Base-by-base conservation (phyloP, 352 stramenopile species). In the Phytophthora pistaciae region DNA sequence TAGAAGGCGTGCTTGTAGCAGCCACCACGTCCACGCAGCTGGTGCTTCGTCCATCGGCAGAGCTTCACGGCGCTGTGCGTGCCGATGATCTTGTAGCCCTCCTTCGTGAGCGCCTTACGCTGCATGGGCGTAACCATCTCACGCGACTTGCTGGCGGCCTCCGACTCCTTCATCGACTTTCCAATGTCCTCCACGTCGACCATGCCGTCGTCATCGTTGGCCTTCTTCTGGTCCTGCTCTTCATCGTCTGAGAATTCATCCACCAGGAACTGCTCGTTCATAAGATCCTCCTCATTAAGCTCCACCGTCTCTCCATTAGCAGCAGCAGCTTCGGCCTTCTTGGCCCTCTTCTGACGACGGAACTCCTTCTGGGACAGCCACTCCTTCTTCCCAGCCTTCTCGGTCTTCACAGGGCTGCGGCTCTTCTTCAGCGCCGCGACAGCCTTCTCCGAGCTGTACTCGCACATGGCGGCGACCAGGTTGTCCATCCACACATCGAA, bases 1-100 rank as follows among this genome's bases (percentile, higher is more conserved):
- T 99, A 99, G 78, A 99, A 99, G 18, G 96, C 99, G 75, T 99
- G 98, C 79, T 99, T 99, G 88, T 99, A 99, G 80, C 97, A 99
- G 18, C 97, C 97, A 46, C 97, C 97, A 49, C 97, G 88, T 21
- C 98, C 97, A 44, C 97, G 91, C 16, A 99, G 81, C 68, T 99
- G 97, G 77, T 99, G 95, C 79, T 99, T 99, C 13, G 97, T 99
- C 98, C 98, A 99, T 13, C 98, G 93, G 64, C 98, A 99, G 5
- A 99, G 80, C 82, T 99, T 99, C 33, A 99, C 98, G 18, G 97
- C 98, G 58, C 91, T 98, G 76, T 99, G 98, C 3, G 94, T 98
- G 18, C 98, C 98, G 72, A 99, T 99, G 68, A 99, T 92, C 73
- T 98, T 98, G 82, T 99, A 99, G 11, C 97, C 98, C 86, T 99